Conservation (phyloP, 2,329 filamentous ascomycete genomes). For the Curvularia verruculosa region DNA sequence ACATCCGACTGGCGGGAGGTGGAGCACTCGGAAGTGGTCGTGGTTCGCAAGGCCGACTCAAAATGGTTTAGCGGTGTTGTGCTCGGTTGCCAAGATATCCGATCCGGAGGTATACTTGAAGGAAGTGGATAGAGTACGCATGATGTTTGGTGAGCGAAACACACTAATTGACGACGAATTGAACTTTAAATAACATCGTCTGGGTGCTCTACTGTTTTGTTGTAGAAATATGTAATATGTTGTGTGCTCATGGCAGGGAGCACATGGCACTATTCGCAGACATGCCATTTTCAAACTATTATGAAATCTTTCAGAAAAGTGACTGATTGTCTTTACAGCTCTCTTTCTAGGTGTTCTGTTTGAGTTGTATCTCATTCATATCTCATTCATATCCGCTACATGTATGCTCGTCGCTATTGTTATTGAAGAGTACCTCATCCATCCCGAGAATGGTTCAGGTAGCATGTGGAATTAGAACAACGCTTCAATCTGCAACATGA, state of each 20-base stretch:
- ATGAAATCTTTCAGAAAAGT: not conserved
- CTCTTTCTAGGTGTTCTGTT: not conserved
- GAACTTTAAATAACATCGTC: not conserved
- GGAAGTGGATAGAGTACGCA: not conserved
- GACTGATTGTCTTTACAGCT: too few relatives aligned
- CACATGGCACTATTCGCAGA: not conserved
- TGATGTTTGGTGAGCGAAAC: not conserved
- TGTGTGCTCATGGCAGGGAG: not conserved
- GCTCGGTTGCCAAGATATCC: constrained; percentile 10
- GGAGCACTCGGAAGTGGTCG: not conserved
- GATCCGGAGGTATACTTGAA: not conserved
- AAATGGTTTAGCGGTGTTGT: constrained; percentile 1
- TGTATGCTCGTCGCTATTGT: not conserved
- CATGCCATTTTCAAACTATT: not conserved
- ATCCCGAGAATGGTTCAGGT: not conserved
- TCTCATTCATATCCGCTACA: not conserved
- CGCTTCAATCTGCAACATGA: not conserved
- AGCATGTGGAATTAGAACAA: too few relatives aligned
- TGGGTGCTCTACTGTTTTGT: not conserved
- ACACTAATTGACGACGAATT: not conserved
- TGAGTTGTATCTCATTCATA: too few relatives aligned
- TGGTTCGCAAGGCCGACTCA: constrained; percentile 3
- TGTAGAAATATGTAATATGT: not conserved
- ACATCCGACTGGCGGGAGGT: not conserved
- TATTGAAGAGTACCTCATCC: not conserved